A percentile compares a stretch with the other conserved stretches of the same genome.
phyloP scores from a whole-genome alignment of 768 basidiomycete species.

The Russula olivacea region DNA sequence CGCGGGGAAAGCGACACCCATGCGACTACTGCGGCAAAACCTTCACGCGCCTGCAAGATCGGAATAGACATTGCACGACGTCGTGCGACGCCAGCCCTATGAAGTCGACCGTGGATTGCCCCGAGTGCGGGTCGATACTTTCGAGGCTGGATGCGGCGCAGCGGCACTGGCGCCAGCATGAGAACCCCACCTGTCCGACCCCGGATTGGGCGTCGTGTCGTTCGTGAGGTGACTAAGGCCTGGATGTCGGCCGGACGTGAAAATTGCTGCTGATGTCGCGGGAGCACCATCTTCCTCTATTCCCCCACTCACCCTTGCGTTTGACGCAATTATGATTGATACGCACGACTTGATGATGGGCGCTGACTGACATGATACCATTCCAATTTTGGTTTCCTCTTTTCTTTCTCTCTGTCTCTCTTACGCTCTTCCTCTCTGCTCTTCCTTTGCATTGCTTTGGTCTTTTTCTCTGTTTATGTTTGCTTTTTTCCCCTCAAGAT shows the following conservation, averaged over 20 bases:
- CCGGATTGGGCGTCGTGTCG: not conserved
- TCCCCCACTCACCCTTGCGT: not conserved
- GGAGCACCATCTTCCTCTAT: not conserved
- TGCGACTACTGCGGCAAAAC: constrained; percentile 11
- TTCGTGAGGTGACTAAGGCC: not conserved
- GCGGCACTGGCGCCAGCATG: constrained; percentile 21
- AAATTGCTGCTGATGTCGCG: not conserved
- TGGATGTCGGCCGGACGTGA: too few relatives aligned
- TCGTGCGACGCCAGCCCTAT: constrained; percentile 14
- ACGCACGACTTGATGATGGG: not conserved
- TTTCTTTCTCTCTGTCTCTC: not conserved
- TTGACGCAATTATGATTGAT: not conserved
- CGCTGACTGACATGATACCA: not conserved
- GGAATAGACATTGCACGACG: not conserved
- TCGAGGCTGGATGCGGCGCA: constrained; percentile 18
- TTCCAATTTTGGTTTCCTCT: not conserved
- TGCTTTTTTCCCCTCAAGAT: not conserved
- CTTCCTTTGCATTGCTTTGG: not conserved
- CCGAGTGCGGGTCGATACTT: constrained; percentile 11
- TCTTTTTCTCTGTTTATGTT: not conserved
- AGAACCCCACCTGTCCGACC: constrained; percentile 4
- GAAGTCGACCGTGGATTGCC: constrained; percentile 2
- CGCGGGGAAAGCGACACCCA: not conserved
- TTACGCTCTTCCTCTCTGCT: not conserved
- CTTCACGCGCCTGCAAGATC: constrained; percentile 20